Evolutionary conservation across 495 filamentous ascomycete genomes (phyloP).

Genomic region (Friedmanniomyces endolithicus): DNA sequence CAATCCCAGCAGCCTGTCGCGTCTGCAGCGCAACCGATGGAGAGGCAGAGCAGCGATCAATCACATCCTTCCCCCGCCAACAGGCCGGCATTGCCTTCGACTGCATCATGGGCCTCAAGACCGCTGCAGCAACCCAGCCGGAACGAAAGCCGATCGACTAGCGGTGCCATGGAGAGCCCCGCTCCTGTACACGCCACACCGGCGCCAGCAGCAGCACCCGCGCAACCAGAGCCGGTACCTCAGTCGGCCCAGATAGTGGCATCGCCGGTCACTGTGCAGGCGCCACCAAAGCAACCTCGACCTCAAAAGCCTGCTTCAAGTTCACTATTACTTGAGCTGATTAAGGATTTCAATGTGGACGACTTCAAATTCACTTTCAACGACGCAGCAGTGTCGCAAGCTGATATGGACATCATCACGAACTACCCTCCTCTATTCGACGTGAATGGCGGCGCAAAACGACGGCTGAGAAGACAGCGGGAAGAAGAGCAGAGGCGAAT

Average conservation of each 20-base stretch:
- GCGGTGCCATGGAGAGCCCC: conserved; percentile 69
- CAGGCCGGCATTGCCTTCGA: conserved; percentile 75
- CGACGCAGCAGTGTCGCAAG: conserved; percentile 36
- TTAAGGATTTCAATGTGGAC: conserved; percentile 45
- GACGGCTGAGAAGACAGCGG: conserved; percentile 57
- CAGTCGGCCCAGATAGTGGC: background rate
- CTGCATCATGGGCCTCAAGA: conserved; percentile 84
- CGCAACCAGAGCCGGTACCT: background rate
- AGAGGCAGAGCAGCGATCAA: conserved; percentile 62
- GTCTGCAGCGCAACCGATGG: conserved; percentile 57
- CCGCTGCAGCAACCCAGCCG: conserved; percentile 58
- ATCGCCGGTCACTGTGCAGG: background rate
- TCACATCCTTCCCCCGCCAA: conserved; percentile 48
- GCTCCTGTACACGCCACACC: conserved; percentile 45
- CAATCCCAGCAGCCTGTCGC: conserved; percentile 37
- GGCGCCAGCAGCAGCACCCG: conserved; percentile 6
- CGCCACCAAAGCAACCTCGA: background rate
- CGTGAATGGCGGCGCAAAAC: conserved; percentile 58
- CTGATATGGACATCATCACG: conserved; percentile 44
- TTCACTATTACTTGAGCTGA: conserved; percentile 17
- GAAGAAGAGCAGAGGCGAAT: conserved; percentile 49
- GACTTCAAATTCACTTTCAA: conserved; percentile 52
- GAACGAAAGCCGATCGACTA: conserved; percentile 64
- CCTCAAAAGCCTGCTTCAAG: background rate
- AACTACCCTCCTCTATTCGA: conserved; percentile 73